Evolutionary conservation across 2,329 filamentous ascomycete species (phyloP).

Genomic region (Sporothrix dimorphospora): DNA sequence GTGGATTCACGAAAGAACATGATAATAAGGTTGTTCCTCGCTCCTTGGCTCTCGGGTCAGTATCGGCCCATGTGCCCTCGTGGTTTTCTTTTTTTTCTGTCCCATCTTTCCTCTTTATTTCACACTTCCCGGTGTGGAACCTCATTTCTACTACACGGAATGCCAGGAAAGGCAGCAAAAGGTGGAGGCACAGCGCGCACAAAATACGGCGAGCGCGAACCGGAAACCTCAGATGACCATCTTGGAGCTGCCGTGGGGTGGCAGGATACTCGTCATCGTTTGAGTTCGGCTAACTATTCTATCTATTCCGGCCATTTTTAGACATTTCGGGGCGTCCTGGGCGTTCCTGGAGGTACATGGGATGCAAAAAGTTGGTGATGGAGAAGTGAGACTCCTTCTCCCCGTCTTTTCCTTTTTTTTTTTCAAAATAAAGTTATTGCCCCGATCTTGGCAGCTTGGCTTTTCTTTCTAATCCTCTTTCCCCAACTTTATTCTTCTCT

Average conservation of each 20-base stretch:
- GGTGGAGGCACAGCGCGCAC: background rate
- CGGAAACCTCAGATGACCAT: background rate
- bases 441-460: constrained; percentile 10
- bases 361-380: background rate
- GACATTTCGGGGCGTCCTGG: background rate
- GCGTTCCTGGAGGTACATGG: background rate
- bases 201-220: background rate
- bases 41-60: constrained; percentile 6
- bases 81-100: background rate
- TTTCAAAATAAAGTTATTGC: constrained; percentile 9
- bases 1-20: background rate
- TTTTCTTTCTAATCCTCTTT: background rate
- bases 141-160: constrained; percentile 8
- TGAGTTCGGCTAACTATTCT: constrained; percentile 23
- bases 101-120: background rate
- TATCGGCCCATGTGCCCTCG: background rate
- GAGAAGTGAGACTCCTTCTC: background rate
- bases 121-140: constrained; percentile 1
- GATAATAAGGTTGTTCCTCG: background rate
- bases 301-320: background rate
- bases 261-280: constrained; percentile 22
- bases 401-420: background rate
- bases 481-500: background rate
- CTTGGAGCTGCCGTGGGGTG: background rate
- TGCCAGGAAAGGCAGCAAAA: background rate